Conservation (phyloP, 768 basidiomycete genomes). For the Myochromella boudieri region DNA sequence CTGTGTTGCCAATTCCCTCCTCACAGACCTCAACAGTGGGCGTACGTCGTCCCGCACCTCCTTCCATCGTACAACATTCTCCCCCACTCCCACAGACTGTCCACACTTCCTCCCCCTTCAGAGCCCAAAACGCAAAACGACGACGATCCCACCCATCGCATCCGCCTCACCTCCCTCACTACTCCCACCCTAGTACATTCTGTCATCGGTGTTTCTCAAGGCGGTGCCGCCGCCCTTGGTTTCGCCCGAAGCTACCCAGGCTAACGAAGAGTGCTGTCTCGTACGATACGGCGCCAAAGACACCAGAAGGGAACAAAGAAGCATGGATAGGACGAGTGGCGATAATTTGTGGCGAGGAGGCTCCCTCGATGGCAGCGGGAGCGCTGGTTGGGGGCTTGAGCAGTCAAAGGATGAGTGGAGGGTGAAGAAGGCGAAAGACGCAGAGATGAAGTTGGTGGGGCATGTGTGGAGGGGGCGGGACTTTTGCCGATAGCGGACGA, state of each 20-base stretch:
- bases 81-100: conserved; percentile 48
- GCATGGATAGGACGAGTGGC: conserved; percentile 41
- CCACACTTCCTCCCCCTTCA: conserved; percentile 34
- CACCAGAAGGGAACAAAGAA: conserved; percentile 43
- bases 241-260: conserved; percentile 38
- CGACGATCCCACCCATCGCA: conserved; percentile 46
- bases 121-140: conserved; percentile 10
- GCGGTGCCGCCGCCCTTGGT: conserved; percentile 49
- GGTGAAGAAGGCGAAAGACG: conserved; percentile 2
- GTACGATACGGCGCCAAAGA: conserved; percentile 46
- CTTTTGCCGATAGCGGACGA: conserved; percentile 57
- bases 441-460: conserved; percentile 18
- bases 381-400: conserved; percentile 38
- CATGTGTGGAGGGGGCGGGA: conserved; percentile 39
- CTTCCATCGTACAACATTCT: conserved; percentile 46
- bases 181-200: conserved; percentile 40
- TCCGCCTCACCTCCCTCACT: conserved; percentile 39
- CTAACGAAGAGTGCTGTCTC: conserved; percentile 41
- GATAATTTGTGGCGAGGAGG: conserved; percentile 39
- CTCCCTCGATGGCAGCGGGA: conserved; percentile 49
- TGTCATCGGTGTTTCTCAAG: conserved; percentile 55
- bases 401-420: conserved; percentile 28
- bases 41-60: conserved; percentile 39
- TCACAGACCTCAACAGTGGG: conserved; percentile 50
- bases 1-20: conserved; percentile 52